A percentile compares a stretch with the other conserved stretches of the same genome.
These are phyloP conservation scores for Alternaria conjuncta DNA, from an alignment of 2,329 filamentous ascomycete genomes.

Conservation along the genomic window DNA sequence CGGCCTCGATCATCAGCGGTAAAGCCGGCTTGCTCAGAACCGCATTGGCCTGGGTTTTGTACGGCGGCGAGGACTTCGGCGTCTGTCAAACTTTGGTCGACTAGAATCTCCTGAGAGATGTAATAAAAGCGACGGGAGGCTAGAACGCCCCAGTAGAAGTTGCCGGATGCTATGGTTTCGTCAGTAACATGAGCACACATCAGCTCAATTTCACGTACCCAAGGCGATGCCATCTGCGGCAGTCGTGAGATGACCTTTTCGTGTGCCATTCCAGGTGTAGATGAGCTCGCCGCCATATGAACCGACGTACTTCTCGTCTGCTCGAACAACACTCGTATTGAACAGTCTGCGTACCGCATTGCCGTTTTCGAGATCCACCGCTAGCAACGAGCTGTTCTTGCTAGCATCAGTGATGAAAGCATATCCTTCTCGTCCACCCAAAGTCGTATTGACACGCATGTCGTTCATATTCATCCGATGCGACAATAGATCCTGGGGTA, in stretches of 20 bases:
- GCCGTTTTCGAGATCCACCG: conserved; percentile 49
- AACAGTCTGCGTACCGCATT: conserved; percentile 46
- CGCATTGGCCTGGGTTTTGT: conserved; percentile 49
- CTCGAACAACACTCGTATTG: conserved; percentile 45
- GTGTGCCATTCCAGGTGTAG: conserved; percentile 48
- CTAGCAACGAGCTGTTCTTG: conserved; percentile 47
- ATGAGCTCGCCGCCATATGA: conserved; percentile 46
- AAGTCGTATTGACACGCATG: conserved; percentile 53
- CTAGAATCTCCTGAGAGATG: conserved; percentile 44
- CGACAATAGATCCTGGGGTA: conserved; percentile 44
- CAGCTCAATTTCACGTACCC: conserved; percentile 1
- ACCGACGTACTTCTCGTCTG: conserved; percentile 51
- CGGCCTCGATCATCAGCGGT: conserved; percentile 52
- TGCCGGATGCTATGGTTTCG: conserved; percentile 39
- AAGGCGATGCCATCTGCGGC: conserved; percentile 50
- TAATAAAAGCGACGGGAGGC: conserved; percentile 52
- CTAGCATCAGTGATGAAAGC: conserved; percentile 54
- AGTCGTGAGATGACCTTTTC: conserved; percentile 36
- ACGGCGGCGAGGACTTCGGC: conserved; percentile 47
- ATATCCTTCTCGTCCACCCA: conserved; percentile 46
- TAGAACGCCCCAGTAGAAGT: conserved; percentile 54
- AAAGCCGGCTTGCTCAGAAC: conserved; percentile 52
- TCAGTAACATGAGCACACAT: neutral
- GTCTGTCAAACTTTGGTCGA: conserved; percentile 43
- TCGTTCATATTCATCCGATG: conserved; percentile 52